A percentile compares a stretch with the other conserved stretches of the same genome.
These are phyloP conservation scores for Gossypium sturtianum DNA, from an alignment of 345 rosid species.

Conservation along the genomic window DNA sequence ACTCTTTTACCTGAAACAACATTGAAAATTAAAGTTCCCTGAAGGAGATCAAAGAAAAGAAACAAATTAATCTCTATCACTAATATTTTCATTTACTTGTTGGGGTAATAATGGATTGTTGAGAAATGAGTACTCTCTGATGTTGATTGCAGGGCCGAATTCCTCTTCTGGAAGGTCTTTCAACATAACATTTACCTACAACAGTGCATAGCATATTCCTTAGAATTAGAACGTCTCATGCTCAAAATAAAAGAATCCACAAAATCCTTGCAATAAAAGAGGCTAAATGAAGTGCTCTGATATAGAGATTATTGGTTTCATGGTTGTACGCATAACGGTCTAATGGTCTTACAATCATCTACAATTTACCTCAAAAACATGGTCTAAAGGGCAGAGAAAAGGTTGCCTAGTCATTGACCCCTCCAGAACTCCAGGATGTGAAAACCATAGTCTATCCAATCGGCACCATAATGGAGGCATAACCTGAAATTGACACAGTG, in stretches of 20 bases:
- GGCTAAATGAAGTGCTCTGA: background rate
- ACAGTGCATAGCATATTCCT: constrained; percentile 19
- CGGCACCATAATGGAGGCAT: constrained; percentile 99
- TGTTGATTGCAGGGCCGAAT: constrained; percentile 68
- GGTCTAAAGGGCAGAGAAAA: constrained; percentile 94
- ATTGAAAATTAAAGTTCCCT: background rate
- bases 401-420: constrained; percentile 95
- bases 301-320: background rate
- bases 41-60: background rate
- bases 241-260: background rate
- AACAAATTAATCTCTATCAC: background rate
- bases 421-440: constrained; percentile 83
- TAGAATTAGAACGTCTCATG: background rate
- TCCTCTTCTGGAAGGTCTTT: constrained; percentile 68
- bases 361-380: constrained; percentile 80
- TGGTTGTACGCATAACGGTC: background rate
- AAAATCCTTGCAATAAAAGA: background rate
- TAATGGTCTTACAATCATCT: background rate
- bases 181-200: constrained; percentile 80
- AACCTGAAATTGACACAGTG: constrained; percentile 46
- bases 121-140: constrained; percentile 86
- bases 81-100: constrained; percentile 42
- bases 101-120: constrained; percentile 75
- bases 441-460: constrained; percentile 96
- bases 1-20: constrained; percentile 71